Conservation (phyloP, 345 rosid species). For the Heritiera littoralis region DNA sequence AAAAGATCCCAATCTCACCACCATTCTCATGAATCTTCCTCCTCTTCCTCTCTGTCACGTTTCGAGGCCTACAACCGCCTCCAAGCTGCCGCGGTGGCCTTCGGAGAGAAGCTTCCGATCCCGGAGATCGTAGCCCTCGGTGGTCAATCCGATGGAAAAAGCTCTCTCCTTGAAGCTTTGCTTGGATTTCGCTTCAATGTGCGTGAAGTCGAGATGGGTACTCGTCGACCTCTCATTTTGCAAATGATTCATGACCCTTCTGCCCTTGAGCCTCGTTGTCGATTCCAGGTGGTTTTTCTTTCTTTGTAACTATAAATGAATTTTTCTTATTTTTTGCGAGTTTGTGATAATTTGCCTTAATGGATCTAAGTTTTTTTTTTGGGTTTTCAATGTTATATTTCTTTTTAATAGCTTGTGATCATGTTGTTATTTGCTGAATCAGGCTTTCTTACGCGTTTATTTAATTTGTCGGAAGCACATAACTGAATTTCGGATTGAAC, state of each 20-base stretch:
- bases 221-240: constrained; percentile 87
- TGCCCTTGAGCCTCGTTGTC: constrained; percentile 84
- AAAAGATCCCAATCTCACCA: constrained; percentile 35
- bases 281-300: constrained; percentile 60
- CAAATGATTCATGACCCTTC: constrained; percentile 95
- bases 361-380: background rate
- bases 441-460: background rate
- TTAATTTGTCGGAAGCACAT: background rate
- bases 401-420: background rate
- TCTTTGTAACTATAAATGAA: too few relatives aligned
- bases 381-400: background rate
- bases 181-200: constrained; percentile 93
- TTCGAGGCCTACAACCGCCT: constrained; percentile 97
- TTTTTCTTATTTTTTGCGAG: background rate
- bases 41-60: constrained; percentile 50
- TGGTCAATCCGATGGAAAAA: constrained; percentile 95
- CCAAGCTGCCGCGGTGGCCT: constrained; percentile 92
- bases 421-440: background rate
- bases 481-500: background rate
- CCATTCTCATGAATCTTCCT: constrained; percentile 28
- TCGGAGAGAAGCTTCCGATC: constrained; percentile 95
- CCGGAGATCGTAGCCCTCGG: constrained; percentile 97
- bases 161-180: constrained; percentile 94
- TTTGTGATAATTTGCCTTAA: background rate
- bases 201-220: constrained; percentile 98